These are phyloP conservation scores for Tephrocybe sp. DNA, from an alignment of 768 basidiomycete species.

Conservation along the genomic window DNA sequence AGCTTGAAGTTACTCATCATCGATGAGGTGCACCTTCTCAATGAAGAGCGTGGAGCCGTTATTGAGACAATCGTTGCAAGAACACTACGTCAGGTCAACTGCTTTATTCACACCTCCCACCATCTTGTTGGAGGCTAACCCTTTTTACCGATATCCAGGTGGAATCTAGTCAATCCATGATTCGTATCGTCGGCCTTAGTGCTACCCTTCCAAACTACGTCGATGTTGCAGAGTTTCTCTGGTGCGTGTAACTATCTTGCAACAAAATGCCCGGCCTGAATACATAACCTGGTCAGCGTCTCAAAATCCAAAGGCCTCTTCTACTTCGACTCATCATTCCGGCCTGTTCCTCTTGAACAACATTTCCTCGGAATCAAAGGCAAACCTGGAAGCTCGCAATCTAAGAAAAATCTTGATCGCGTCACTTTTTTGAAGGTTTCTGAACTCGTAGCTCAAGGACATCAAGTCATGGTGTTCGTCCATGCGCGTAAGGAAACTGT, in stretches of 20 bases:
- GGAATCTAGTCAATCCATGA: slow-evolving; percentile 93
- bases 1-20: slow-evolving; percentile 93
- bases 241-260: slow-evolving; percentile 41
- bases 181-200: slow-evolving; percentile 93
- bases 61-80: slow-evolving; percentile 98
- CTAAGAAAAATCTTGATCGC: slow-evolving; percentile 83
- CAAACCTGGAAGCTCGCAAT: slow-evolving; percentile 69
- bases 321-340: slow-evolving; percentile 96
- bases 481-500: slow-evolving; percentile 98
- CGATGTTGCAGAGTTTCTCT: slow-evolving; percentile 93
- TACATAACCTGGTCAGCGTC: slow-evolving; percentile 50
- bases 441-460: slow-evolving; percentile 83
- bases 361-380: slow-evolving; percentile 95
- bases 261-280: neutral
- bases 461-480: slow-evolving; percentile 99
- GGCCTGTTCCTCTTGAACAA: slow-evolving; percentile 95
- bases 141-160: slow-evolving; percentile 48
- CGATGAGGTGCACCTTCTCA: slow-evolving; percentile 95
- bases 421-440: slow-evolving; percentile 91
- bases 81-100: slow-evolving; percentile 79
- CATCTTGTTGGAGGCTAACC: neutral
- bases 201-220: slow-evolving; percentile 97
- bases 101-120: neutral
- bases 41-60: slow-evolving; percentile 97
- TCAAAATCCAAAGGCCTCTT: slow-evolving; percentile 86